phyloP scores from a whole-genome alignment of 164 flowering plant genomes.

The Tinospora cordifolia region DNA sequence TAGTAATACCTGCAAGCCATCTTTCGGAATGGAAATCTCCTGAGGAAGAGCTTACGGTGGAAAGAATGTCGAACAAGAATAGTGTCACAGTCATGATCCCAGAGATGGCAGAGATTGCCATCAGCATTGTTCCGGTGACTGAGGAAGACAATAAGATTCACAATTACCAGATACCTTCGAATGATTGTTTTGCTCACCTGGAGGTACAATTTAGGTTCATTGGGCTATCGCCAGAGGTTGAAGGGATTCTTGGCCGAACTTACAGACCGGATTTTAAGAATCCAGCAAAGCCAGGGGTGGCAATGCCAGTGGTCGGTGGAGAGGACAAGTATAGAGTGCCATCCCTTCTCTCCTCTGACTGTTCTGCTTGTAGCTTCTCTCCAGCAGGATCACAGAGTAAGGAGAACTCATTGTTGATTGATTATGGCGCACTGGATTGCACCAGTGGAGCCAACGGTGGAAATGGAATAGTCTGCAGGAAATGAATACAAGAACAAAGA shows the following conservation, averaged over 20 bases:
- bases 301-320: constrained; percentile 72
- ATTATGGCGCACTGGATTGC: constrained; percentile 47
- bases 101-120: constrained; percentile 32
- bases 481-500: constrained; percentile 19
- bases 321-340: constrained; percentile 54
- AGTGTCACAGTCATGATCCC: constrained; percentile 26
- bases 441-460: constrained; percentile 32
- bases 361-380: constrained; percentile 42
- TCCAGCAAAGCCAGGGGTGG: constrained; percentile 64
- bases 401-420: constrained; percentile 20
- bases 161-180: constrained; percentile 54
- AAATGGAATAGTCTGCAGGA: constrained; percentile 58
- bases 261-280: constrained; percentile 57
- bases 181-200: constrained; percentile 74
- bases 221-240: constrained; percentile 48
- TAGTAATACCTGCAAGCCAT: constrained; percentile 25
- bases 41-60: constrained; percentile 25
- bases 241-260: constrained; percentile 72
- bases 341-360: constrained; percentile 50
- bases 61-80: constrained; percentile 31
- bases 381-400: constrained; percentile 19
- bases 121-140: constrained; percentile 40
- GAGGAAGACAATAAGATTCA: constrained; percentile 37
- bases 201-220: constrained; percentile 66
- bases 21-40: constrained; percentile 41